Conservation (phyloP, 495 filamentous ascomycete genomes). For the Aspergillus funiculosus region DNA sequence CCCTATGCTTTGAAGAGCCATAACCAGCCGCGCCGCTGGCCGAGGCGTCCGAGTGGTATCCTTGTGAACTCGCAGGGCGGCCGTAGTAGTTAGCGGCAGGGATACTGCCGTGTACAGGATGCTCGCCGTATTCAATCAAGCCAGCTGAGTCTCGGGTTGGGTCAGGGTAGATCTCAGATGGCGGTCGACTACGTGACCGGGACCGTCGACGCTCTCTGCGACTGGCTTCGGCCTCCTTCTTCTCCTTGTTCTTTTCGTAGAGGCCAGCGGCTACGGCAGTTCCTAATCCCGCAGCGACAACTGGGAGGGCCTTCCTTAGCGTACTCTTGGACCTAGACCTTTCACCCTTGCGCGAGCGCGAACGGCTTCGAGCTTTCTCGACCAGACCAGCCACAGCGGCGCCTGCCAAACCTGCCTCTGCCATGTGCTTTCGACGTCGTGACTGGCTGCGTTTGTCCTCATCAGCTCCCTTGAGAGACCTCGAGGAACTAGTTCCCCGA, state of each 20-base stretch:
- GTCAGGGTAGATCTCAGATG: conserved; percentile 50
- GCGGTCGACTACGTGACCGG: conserved; percentile 50
- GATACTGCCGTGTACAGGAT: conserved; percentile 52
- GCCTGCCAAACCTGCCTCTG: conserved; percentile 71
- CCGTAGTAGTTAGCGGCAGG: conserved; percentile 48
- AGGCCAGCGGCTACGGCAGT: conserved; percentile 74
- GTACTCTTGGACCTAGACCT: conserved; percentile 56
- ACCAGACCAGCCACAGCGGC: conserved; percentile 73
- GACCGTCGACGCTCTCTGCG: conserved; percentile 47
- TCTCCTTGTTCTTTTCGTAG: conserved; percentile 70
- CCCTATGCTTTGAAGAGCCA: conserved; percentile 30
- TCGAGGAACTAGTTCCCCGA: conserved; percentile 46
- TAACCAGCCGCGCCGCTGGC: conserved; percentile 15
- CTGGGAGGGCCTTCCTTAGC: conserved; percentile 53
- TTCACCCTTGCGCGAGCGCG: no score
- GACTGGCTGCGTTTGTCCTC: conserved; percentile 48
- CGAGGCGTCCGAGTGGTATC: conserved; percentile 41
- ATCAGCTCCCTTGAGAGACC: conserved; percentile 30
- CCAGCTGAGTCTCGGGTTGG: conserved; percentile 54
- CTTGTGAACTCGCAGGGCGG: conserved; percentile 35
- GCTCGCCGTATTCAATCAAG: conserved; percentile 76
- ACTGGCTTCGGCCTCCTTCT: conserved; percentile 48
- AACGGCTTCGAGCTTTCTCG: conserved; percentile 65
- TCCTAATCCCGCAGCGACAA: conserved; percentile 70
- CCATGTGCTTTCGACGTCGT: conserved; percentile 62